These are phyloP conservation scores for Amanita molliuscula DNA, from an alignment of 768 basidiomycete genomes.

Conservation along the genomic window DNA sequence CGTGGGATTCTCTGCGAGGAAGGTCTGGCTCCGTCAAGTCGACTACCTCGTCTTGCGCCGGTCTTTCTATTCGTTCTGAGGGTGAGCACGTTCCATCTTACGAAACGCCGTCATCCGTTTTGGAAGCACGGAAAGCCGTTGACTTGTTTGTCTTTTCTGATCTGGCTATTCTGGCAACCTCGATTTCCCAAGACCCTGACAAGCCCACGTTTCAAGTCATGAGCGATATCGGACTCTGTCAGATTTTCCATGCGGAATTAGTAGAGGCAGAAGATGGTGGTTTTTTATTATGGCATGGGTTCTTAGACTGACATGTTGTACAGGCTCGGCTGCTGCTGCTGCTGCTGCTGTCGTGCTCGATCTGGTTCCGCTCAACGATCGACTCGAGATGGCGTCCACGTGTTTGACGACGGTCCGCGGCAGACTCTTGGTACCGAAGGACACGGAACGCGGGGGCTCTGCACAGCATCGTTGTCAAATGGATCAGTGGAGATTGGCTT, in stretches of 20 bases:
- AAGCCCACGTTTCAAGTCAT: constrained; percentile 17
- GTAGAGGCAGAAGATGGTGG: constrained; percentile 2
- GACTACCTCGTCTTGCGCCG: constrained; percentile 14
- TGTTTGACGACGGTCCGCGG: constrained; percentile 1
- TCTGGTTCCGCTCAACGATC: constrained; percentile 3
- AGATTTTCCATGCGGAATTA: constrained; percentile 26
- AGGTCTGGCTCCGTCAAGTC: constrained; percentile 31
- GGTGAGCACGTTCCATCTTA: neutral
- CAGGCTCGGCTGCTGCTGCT: neutral
- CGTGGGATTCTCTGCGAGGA: constrained; percentile 30
- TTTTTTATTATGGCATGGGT: neutral
- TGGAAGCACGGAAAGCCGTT: neutral
- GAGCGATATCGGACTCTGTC: constrained; percentile 30
- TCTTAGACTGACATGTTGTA: neutral
- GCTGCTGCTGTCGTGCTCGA: constrained; percentile 2
- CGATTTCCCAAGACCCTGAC: constrained; percentile 12
- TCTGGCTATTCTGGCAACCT: constrained; percentile 47
- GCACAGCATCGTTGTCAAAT: constrained; percentile 8
- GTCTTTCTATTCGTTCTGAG: constrained; percentile 4
- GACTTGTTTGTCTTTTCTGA: constrained; percentile 53
- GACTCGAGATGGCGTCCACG: constrained; percentile 2
- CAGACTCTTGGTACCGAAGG: neutral
- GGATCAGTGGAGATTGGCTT: constrained; percentile 37
- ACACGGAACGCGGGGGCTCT: neutral
- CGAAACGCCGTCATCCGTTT: neutral